Percentiles rank a stretch among this genome's conserved stretches.
Evolutionary conservation across 2,329 filamentous ascomycete species (phyloP).

Genomic region (Simplicillium sp.): DNA sequence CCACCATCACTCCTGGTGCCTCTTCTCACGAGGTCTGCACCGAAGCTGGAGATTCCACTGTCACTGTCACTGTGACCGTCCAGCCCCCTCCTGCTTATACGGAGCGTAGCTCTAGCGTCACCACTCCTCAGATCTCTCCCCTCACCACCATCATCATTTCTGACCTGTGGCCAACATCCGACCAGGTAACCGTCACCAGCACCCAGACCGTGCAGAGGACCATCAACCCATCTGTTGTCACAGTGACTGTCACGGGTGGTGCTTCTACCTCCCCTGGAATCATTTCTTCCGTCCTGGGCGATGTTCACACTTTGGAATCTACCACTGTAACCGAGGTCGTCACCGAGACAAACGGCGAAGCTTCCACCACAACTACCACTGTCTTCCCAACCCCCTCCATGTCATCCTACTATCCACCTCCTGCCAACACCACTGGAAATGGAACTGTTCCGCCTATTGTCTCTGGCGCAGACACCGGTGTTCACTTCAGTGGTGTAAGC

Average conservation of each 20-base stretch:
- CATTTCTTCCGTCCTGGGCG: constrained; percentile 6
- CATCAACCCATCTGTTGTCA: constrained; percentile 13
- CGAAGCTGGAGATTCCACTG: constrained; percentile 5
- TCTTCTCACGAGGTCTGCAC: constrained; percentile 11
- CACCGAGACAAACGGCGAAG: constrained; percentile 19
- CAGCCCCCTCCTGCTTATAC: constrained; percentile 12
- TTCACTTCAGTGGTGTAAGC: constrained; percentile 9
- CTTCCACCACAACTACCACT: constrained; percentile 20
- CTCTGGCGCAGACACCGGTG: constrained; percentile 15
- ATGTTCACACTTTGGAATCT: constrained; percentile 2
- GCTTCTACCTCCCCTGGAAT: background rate
- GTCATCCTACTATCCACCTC: constrained; percentile 14
- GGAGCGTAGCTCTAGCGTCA: constrained; percentile 13
- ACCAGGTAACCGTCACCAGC: constrained; percentile 15
- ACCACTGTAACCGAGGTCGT: constrained; percentile 15
- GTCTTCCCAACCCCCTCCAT: constrained; percentile 13
- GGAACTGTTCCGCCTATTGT: constrained; percentile 7
- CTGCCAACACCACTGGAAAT: constrained; percentile 18
- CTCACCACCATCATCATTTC: constrained; percentile 18
- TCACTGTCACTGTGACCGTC: constrained; percentile 14
- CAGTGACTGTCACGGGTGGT: constrained; percentile 9
- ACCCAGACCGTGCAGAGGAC: constrained; percentile 15
- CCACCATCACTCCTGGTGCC: constrained; percentile 11
- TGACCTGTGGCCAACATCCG: constrained; percentile 17
- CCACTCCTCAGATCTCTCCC: constrained; percentile 5